These are phyloP conservation scores for Fusarium sterilihyphosum DNA, from an alignment of 2,329 filamentous ascomycete genomes.

Conservation along the genomic window DNA sequence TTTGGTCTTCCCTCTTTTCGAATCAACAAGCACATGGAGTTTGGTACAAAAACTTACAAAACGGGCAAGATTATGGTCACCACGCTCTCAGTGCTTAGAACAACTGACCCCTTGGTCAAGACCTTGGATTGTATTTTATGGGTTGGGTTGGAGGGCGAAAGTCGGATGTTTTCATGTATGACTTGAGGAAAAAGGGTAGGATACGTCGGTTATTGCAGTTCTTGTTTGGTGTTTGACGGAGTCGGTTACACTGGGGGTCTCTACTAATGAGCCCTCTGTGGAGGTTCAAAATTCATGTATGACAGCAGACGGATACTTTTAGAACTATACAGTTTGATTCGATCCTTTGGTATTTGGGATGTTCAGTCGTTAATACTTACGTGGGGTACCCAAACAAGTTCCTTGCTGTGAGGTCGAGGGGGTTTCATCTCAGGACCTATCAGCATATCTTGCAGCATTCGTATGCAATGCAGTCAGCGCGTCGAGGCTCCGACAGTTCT, in stretches of 20 bases:
- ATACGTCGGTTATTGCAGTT: constrained; percentile 11
- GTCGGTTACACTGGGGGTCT: constrained; percentile 6
- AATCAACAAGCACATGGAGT: constrained; percentile 35
- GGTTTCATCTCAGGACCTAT: not conserved
- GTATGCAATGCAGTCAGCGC: not conserved
- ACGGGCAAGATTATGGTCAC: constrained; percentile 16
- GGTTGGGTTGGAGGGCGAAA: not conserved
- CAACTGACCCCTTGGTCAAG: not conserved
- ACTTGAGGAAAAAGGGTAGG: constrained; percentile 14
- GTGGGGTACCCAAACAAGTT: not conserved
- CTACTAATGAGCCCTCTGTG: not conserved
- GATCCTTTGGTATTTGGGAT: not conserved
- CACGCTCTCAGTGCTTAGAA: constrained; percentile 2
- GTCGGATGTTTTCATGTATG: constrained; percentile 17
- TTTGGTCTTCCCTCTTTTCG: constrained; percentile 8
- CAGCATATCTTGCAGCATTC: not conserved
- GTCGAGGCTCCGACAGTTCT: not conserved
- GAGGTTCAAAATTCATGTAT: not conserved
- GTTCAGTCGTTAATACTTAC: not conserved
- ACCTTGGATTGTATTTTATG: constrained; percentile 14
- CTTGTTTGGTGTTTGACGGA: constrained; percentile 8
- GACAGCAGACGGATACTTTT: not conserved
- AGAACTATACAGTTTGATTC: not conserved
- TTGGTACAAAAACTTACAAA: constrained; percentile 28
- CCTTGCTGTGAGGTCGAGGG: not conserved